These are phyloP conservation scores for Tricholoma flavovirens DNA, from an alignment of 768 basidiomycete species.

Conservation along the genomic window DNA sequence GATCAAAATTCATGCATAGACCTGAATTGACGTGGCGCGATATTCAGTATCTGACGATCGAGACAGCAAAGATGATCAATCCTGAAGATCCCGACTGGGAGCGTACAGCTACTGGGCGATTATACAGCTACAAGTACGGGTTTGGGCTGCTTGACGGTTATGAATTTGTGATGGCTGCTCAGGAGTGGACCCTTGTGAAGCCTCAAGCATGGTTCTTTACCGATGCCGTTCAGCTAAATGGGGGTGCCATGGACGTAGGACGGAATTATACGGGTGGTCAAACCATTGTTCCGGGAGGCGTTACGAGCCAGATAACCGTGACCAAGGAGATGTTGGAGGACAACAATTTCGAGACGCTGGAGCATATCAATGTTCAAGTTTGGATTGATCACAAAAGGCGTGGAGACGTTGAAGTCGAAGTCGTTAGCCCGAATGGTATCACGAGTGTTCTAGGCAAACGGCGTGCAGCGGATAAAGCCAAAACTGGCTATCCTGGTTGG, in stretches of 20 bases:
- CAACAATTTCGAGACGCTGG: slow-evolving; percentile 81
- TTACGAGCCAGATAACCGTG: slow-evolving; percentile 62
- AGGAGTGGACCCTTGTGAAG: slow-evolving; percentile 82
- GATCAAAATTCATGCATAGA: slow-evolving; percentile 30
- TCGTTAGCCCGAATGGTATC: slow-evolving; percentile 81
- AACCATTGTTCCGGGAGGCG: slow-evolving; percentile 57
- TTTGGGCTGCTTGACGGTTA: slow-evolving; percentile 87
- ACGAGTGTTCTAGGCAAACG: slow-evolving; percentile 75
- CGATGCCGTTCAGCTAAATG: slow-evolving; percentile 58
- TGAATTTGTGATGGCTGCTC: slow-evolving; percentile 73
- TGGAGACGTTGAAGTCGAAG: slow-evolving; percentile 91
- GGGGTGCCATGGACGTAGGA: slow-evolving; percentile 48
- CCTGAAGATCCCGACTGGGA: slow-evolving; percentile 93
- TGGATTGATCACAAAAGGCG: slow-evolving; percentile 84
- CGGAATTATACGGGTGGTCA: slow-evolving; percentile 57
- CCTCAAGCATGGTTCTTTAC: slow-evolving; percentile 88
- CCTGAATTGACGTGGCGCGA: slow-evolving; percentile 99
- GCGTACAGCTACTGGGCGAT: slow-evolving; percentile 58
- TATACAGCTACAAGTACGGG: slow-evolving; percentile 86
- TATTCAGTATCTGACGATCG: slow-evolving; percentile 83
- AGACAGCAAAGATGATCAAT: slow-evolving; percentile 73
- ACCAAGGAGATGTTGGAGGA: slow-evolving; percentile 58
- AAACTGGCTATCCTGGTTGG: slow-evolving; percentile 83
- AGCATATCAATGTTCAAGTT: slow-evolving; percentile 88
- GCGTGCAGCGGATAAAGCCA: slow-evolving; percentile 58